Evolutionary conservation across 352 stramenopile genomes (phyloP).

Genomic region (Phytophthora idaei): DNA sequence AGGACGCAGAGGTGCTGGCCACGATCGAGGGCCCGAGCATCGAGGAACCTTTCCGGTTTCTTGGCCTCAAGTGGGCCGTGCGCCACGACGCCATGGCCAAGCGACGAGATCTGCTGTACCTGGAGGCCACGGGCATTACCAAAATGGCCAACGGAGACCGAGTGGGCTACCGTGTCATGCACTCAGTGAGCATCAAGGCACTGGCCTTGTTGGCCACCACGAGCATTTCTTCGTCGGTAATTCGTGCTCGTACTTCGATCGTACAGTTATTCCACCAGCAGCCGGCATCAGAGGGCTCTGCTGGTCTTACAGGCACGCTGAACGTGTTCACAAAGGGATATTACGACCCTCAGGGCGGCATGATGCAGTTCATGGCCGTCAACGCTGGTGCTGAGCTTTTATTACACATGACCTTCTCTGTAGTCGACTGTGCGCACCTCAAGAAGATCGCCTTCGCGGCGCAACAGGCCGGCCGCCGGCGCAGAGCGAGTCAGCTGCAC

Average conservation of each 20-base stretch:
- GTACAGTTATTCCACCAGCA: constrained; percentile 58
- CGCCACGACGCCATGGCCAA: constrained; percentile 47
- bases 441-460: constrained; percentile 66
- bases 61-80: constrained; percentile 63
- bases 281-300: constrained; percentile 16
- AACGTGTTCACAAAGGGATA: constrained; percentile 62
- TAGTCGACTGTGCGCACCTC: constrained; percentile 55
- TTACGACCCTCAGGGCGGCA: constrained; percentile 58
- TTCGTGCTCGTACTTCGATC: constrained; percentile 51
- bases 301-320: constrained; percentile 29
- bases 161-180: constrained; percentile 65
- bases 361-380: constrained; percentile 56
- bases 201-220: constrained; percentile 38
- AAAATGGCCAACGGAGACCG: constrained; percentile 41
- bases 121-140: constrained; percentile 55
- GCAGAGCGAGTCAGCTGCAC: constrained; percentile 23
- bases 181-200: constrained; percentile 68
- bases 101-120: constrained; percentile 56
- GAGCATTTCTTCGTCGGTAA: constrained; percentile 40
- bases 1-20: constrained; percentile 52
- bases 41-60: constrained; percentile 58
- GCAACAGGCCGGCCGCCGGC: constrained; percentile 44
- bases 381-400: constrained; percentile 49
- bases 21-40: constrained; percentile 42
- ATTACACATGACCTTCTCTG: constrained; percentile 42